phyloP scores from a whole-genome alignment of 768 basidiomycete genomes.

The Suillus bovinus region DNA sequence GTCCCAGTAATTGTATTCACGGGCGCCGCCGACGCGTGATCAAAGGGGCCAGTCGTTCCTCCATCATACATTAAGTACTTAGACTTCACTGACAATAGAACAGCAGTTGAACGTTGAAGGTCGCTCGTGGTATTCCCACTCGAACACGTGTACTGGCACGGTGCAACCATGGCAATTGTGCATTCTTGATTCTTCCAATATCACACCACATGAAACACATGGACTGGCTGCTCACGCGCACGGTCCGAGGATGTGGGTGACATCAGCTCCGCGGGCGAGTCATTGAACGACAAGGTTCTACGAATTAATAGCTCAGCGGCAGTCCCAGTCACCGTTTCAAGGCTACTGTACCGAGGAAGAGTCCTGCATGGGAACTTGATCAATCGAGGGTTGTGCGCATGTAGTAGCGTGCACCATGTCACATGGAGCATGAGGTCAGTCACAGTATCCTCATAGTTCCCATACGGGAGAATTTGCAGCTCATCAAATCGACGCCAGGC shows the following conservation, averaged over 20 bases:
- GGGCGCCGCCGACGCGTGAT: not conserved
- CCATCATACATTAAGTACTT: not conserved
- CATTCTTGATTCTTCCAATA: not conserved
- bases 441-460: not conserved
- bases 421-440: not conserved
- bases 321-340: not conserved
- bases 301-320: not conserved
- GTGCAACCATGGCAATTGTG: not conserved
- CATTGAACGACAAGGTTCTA: not conserved
- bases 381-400: not conserved
- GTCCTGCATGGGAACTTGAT: not conserved
- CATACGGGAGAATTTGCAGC: not conserved
- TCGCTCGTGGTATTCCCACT: not conserved
- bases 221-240: not conserved
- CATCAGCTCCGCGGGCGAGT: slow-evolving; percentile 1
- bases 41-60: not conserved
- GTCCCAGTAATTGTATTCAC: not conserved
- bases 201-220: not conserved
- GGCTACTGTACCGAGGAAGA: not conserved
- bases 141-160: not conserved
- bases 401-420: not conserved
- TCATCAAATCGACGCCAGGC: not conserved
- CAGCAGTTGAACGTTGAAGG: not conserved
- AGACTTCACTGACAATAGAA: not conserved
- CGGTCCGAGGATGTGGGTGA: not conserved